Evolutionary conservation across 805 yeast species (phyloP), one percentile per base, ranked within the genome.

Genomic region (Torulaspora franciscae): DNA sequence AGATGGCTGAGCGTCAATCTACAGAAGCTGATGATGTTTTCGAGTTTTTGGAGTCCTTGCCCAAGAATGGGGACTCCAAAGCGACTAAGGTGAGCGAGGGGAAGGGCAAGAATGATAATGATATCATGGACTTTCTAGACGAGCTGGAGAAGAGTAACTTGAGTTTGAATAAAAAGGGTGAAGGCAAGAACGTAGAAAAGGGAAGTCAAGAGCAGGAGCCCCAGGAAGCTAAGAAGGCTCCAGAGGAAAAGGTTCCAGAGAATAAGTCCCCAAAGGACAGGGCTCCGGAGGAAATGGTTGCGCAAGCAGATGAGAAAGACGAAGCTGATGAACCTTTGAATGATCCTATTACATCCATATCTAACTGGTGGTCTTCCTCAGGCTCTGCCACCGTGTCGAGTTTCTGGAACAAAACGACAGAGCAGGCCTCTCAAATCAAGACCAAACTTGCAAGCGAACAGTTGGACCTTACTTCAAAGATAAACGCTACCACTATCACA

Each of bases 41-140:
- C 43, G 91, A 85, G 51, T 86, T 86, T 59, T 72, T 85, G 54
- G 88, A 84, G 57, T 83, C 90, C 0, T 74, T 88, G 38, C 93
- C 95, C 3, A 88, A 82, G 40, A 47, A 49, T 34, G 56, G 54
- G 32, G 66, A 61, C 19, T 49, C 51, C 23, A 51, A 44, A 33
- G 55, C 51, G 23, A 26, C 43, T 19, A 33, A 42, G 15, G 43
- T 27, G 15, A 42, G 26, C 13, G 39, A 34, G 43, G 51, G 51
- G 8, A 51, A 50, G 2, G 59, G 54, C 39, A 54, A 59, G 40
- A 63, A 61, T n/a, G 67, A 60, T 38, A 62, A 60, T 5, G 75
- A 71, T 52, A 70, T 70, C 13, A 52, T 72, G 52, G 70, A 69
- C 28, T 72, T 73, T 51, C 54, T 72, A 47, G 89, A 85, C 62